A percentile compares a stretch with the other conserved stretches of the same genome.
These are phyloP conservation scores for Colletotrichum costaricense DNA, from an alignment of 2,329 filamentous ascomycete species.

Conservation along the genomic window DNA sequence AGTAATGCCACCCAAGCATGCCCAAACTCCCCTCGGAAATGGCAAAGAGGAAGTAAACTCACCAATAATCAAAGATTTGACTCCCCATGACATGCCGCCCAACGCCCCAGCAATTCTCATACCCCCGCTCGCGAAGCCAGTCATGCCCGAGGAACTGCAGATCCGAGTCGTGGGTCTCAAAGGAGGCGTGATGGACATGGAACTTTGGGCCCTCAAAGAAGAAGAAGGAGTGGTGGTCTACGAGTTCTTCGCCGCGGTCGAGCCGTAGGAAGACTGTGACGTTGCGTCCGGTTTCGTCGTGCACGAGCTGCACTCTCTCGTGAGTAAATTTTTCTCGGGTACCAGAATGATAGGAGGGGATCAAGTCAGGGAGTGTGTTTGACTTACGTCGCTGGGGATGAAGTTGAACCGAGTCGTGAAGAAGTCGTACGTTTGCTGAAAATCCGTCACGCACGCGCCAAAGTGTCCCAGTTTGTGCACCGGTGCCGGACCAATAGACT, in stretches of 20 bases:
- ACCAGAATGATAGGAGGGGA: too few species aligned
- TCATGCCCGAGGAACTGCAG: slow-evolving; percentile 77
- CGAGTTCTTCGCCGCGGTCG: slow-evolving; percentile 54
- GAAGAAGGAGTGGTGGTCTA: slow-evolving; percentile 65
- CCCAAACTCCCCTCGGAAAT: neutral
- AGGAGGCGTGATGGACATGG: slow-evolving; percentile 76
- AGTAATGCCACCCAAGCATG: too few species aligned
- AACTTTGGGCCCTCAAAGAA: slow-evolving; percentile 57
- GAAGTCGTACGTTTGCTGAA: slow-evolving; percentile 60
- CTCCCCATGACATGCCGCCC: slow-evolving; percentile 76
- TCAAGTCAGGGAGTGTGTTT: neutral
- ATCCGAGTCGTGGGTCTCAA: slow-evolving; percentile 79
- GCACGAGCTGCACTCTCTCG: slow-evolving; percentile 30
- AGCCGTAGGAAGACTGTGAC: slow-evolving; percentile 59
- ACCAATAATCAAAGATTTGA: slow-evolving; percentile 69
- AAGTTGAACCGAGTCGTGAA: slow-evolving; percentile 63
- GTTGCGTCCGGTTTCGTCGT: slow-evolving; percentile 45
- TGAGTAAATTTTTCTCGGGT: neutral
- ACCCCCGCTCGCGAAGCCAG: slow-evolving; percentile 72
- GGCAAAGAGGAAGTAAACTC: neutral
- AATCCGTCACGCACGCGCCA: slow-evolving; percentile 64
- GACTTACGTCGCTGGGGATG: slow-evolving; percentile 58
- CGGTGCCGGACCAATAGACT: slow-evolving; percentile 57
- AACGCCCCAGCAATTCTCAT: slow-evolving; percentile 76
- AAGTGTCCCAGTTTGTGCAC: slow-evolving; percentile 68